phyloP scores from a whole-genome alignment of 441 rosid species.

The Erodium trifolium region DNA sequence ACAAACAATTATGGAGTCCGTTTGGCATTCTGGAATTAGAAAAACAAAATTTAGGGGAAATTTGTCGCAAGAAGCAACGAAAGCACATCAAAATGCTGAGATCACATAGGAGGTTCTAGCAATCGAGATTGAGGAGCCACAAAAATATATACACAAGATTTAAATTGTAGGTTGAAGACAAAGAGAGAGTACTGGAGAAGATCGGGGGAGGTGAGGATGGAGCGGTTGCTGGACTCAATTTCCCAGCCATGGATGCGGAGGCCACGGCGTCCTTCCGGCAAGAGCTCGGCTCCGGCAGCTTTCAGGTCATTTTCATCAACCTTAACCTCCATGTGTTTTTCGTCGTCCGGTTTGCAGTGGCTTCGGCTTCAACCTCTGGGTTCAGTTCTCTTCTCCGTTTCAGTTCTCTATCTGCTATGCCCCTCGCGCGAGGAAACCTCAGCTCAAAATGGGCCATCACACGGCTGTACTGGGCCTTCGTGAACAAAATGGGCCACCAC shows the following conservation, averaged over 20 bases:
- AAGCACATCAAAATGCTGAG: not conserved
- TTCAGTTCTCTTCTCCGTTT: not conserved
- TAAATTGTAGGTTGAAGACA: not conserved
- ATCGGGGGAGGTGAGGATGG: slow-evolving; percentile 72
- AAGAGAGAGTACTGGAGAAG: slow-evolving; percentile 35
- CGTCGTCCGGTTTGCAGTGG: not conserved
- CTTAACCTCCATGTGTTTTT: slow-evolving; percentile 41
- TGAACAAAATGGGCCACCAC: not conserved
- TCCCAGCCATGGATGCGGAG: slow-evolving; percentile 72
- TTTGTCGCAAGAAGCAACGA: not conserved
- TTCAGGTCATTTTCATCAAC: slow-evolving; percentile 65
- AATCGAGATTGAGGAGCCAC: not conserved
- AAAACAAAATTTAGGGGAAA: not conserved
- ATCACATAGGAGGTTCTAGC: not conserved
- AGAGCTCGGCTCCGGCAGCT: slow-evolving; percentile 64
- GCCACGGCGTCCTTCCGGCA: slow-evolving; percentile 59
- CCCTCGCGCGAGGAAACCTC: not conserved
- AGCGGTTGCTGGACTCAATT: slow-evolving; percentile 61
- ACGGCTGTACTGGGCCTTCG: not conserved
- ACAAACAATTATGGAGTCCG: not conserved
- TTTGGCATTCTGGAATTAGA: not conserved
- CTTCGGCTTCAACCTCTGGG: not conserved
- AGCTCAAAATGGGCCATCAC: not conserved
- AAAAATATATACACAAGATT: not conserved
- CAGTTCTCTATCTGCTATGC: no score